Base-by-base conservation (phyloP, 2,329 filamentous ascomycete genomes). In the Davidsoniella eucalypti region DNA sequence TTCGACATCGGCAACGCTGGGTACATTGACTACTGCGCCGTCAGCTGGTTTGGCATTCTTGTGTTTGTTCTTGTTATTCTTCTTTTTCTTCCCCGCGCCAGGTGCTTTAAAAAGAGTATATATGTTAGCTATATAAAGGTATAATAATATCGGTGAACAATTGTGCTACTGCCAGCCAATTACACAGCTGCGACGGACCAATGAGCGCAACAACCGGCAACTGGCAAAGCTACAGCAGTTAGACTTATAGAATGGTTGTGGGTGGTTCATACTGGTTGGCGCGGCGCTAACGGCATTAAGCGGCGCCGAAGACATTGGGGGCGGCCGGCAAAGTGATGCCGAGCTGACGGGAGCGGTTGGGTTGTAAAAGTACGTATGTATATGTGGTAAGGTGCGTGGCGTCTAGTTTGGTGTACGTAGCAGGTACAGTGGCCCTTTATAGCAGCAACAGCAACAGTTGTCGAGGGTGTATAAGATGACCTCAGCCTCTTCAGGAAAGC, bases 61-160 rank as follows among this genome's bases (percentile, higher is more conserved):
- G 67, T 73, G 76, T 66, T 75, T 78, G 64, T 76, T 78, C 58
- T 72, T 76, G 58, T 69, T 72, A 60, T 69, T 72, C 65, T 73
- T 77, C 65, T 75, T 77, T 63, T 71, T 33, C 29, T 33, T 33
- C 74, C 57, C 64, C 67, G 67, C 59, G 52, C 57, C 49, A 52
- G 54, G 51, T 37, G 49, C 49, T 49, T 44, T 29, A 40, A 42
- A 16, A 23, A 10, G 42, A 18, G 37, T 2, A 44, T 21, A 38
- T n/a, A 14, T 21, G 29, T 47, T 38, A 47, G 44, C 29, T 21
- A 17, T 38, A 6, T 3, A 14, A 16, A 37, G 36, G 17, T 17
- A 25, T n/a, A 47, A 29, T 10, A 26, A 29, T 9, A 21, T 33
- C 8, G 29, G 12, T 9, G 6, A 9, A 12, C 12, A 12, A 33